Conservation (phyloP, 768 basidiomycete species). For the Pisolithus orientalis region DNA sequence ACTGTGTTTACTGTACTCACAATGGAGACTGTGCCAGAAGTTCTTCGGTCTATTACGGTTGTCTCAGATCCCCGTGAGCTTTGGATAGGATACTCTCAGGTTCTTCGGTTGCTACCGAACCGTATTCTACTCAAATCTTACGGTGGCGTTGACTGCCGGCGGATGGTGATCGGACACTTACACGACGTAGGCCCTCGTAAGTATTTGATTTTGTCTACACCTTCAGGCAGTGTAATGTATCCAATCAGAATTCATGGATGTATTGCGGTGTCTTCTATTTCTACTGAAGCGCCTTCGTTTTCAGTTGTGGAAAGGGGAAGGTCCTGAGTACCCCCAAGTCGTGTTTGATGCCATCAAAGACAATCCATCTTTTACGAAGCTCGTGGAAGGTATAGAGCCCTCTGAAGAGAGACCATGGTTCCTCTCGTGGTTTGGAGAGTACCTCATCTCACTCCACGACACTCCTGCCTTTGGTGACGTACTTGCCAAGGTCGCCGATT, state of each 20-base stretch:
- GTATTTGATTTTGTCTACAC: slow-evolving; percentile 25
- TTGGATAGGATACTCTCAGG: slow-evolving; percentile 43
- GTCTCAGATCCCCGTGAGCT: slow-evolving; percentile 37
- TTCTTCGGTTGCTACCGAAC: slow-evolving; percentile 52
- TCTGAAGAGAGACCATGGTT: slow-evolving; percentile 39
- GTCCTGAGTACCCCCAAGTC: slow-evolving; percentile 66
- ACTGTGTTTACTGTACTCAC: background rate
- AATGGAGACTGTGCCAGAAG: slow-evolving; percentile 3
- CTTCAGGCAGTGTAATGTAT: slow-evolving; percentile 2
- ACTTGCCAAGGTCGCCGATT: slow-evolving; percentile 65
- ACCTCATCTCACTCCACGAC: slow-evolving; percentile 50
- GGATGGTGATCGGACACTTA: slow-evolving; percentile 54
- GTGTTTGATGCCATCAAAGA: slow-evolving; percentile 82
- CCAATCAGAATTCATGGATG: slow-evolving; percentile 49
- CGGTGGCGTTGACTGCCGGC: slow-evolving; percentile 39
- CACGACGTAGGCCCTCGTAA: slow-evolving; percentile 55
- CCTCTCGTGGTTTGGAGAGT: slow-evolving; percentile 61
- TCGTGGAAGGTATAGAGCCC: slow-evolving; percentile 33
- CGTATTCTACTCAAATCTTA: slow-evolving; percentile 31
- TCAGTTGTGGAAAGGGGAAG: slow-evolving; percentile 65
- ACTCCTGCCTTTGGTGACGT: slow-evolving; percentile 50
- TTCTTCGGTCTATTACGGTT: slow-evolving; percentile 20
- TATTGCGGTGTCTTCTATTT: slow-evolving; percentile 53
- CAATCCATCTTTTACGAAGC: slow-evolving; percentile 51
- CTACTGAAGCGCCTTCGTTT: slow-evolving; percentile 52